phyloP scores from a whole-genome alignment of 2,329 filamentous ascomycete species.

The Colletotrichum gloeosporioides region DNA sequence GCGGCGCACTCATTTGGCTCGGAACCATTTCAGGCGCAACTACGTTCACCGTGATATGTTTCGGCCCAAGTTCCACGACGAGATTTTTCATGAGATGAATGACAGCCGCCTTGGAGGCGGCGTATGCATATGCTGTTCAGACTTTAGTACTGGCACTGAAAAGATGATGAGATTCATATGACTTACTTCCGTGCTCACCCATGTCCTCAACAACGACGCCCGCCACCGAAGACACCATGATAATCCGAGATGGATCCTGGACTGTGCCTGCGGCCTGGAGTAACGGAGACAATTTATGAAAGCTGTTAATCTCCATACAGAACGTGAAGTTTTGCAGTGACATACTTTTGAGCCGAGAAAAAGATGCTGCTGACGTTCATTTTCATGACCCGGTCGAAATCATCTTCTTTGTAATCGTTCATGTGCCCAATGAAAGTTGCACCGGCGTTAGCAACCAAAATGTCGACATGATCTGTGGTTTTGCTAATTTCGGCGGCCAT shows the following conservation, averaged over 20 bases:
- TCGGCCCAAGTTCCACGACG: background rate
- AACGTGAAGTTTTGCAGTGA: background rate
- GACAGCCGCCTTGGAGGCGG: background rate
- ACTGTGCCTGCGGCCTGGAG: background rate
- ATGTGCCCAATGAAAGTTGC: background rate
- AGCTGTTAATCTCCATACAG: rapidly evolving
- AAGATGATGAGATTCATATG: background rate
- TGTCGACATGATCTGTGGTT: background rate
- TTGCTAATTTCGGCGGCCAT: background rate
- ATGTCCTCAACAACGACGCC: background rate
- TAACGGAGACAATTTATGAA: background rate
- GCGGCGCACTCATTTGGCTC: background rate
- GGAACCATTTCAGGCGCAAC: background rate
- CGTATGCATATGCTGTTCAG: background rate
- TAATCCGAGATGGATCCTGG: background rate
- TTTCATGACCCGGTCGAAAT: background rate
- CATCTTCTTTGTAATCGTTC: background rate
- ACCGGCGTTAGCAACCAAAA: background rate
- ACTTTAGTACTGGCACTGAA: no score
- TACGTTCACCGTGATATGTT: background rate
- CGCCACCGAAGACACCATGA: background rate
- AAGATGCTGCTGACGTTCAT: background rate
- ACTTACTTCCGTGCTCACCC: background rate
- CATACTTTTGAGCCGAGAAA: background rate
- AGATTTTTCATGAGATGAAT: background rate